Base-by-base conservation (phyloP, 768 basidiomycete species). In the Suillus occidentalis region DNA sequence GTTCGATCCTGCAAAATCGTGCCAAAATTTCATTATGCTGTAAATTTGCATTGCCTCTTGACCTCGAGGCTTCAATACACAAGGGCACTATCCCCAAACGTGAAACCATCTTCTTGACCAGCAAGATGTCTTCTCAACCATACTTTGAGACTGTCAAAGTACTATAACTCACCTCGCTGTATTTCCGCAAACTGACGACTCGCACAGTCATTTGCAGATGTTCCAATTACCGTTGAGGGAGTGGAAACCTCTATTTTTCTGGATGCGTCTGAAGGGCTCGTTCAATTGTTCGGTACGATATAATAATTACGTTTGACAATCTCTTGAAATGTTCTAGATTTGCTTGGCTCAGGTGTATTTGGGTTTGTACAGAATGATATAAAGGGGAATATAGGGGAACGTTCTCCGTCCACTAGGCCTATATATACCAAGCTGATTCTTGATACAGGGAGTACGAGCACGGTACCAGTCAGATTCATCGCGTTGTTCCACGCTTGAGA, bases 231-330 rank as follows among this genome's bases (percentile, higher is more conserved):
- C n/a, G 82, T 85, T 52, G 78, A 82, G 5, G 95, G 96, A 16
- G 87, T 99, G 60, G 88, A 95, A 72, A 94, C 95, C 0, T 72
- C 79, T 22, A 76, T 83, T 14, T 99, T 99, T 81, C 81, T 95
- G 55, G 89, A 93, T 72, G 96, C 96, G 1, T 87, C 94, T 22
- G 94, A 97, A 76, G 95, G 93, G 20, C 83, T 99, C 34, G 81
- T 90, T 18, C 80, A 84, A 62, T 79, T 92, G 79, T 91, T 91
- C 72, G 89, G 90, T 89, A 67, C 64, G 84, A 60, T 65, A 49
- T 63, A 66, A 52, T 63, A 64, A 59, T 61, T 61, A 50, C 63
- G 62, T 60, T 47, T n/a, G n/a, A n/a, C n/a, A n/a, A n/a, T n/a
- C n/a, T 53, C 55, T 61, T 37, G 25, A 39, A 47, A 64, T 12